A percentile compares a stretch with the other conserved stretches of the same genome.
Evolutionary conservation across 2,329 filamentous ascomycete genomes (phyloP).

Genomic region (Penicillium freii): DNA sequence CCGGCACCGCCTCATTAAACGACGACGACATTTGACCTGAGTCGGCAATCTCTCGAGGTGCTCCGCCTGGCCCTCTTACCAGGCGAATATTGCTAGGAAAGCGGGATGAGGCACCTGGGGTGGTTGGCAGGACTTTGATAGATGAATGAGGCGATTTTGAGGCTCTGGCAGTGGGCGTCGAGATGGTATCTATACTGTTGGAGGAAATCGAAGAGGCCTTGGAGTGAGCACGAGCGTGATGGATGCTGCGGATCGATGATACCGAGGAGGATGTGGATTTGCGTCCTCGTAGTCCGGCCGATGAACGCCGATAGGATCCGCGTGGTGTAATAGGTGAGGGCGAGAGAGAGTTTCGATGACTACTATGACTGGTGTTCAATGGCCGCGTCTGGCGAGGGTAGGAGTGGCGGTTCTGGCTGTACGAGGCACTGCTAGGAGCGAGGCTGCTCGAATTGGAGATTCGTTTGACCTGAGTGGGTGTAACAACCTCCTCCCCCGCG

Average conservation of each 20-base stretch:
- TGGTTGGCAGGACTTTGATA: slow-evolving; percentile 91
- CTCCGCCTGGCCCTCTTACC: slow-evolving; percentile 56
- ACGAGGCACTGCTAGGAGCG: slow-evolving; percentile 44
- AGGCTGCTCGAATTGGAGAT: slow-evolving; percentile 44
- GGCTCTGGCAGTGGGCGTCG: slow-evolving; percentile 64
- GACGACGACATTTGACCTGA: slow-evolving; percentile 28
- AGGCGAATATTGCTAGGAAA: slow-evolving; percentile 87
- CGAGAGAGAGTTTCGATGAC: slow-evolving; percentile 71
- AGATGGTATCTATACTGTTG: slow-evolving; percentile 67
- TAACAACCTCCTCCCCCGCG: slow-evolving; percentile 30
- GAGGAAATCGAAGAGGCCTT: slow-evolving; percentile 94
- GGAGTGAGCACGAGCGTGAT: slow-evolving; percentile 83
- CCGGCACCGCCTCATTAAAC: slow-evolving; percentile 41
- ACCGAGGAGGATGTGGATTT: slow-evolving; percentile 96
- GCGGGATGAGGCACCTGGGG: slow-evolving; percentile 65
- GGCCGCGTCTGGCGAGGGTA: slow-evolving; percentile 39
- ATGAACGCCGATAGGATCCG: slow-evolving; percentile 78
- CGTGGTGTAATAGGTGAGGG: slow-evolving; percentile 86
- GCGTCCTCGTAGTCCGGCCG: slow-evolving; percentile 77
- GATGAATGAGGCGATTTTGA: slow-evolving; percentile 80
- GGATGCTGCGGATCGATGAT: slow-evolving; percentile 87
- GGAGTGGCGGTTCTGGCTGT: slow-evolving; percentile 43
- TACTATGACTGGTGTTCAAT: slow-evolving; percentile 35
- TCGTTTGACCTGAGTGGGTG: slow-evolving; percentile 41
- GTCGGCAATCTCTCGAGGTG: slow-evolving; percentile 29